phyloP scores from a whole-genome alignment of 805 yeast species.

The Kazachstania bromeliacearum region DNA sequence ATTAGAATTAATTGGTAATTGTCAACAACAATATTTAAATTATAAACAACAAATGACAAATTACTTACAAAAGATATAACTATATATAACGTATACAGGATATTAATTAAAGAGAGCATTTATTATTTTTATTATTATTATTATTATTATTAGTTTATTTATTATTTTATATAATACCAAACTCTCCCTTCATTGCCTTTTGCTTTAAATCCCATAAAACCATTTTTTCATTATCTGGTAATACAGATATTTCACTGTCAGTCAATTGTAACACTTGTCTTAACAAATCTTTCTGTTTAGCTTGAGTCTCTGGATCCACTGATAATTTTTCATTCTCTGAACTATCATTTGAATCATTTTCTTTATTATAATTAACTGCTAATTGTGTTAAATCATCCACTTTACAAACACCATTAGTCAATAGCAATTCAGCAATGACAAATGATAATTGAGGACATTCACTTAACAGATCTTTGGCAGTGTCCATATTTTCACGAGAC shows the following conservation, averaged over 20 bases:
- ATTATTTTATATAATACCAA: slow-evolving; percentile 13
- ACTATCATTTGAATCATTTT: slow-evolving; percentile 12
- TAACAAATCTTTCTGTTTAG: slow-evolving; percentile 38
- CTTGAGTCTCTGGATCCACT: slow-evolving; percentile 19
- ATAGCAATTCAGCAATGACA: slow-evolving; percentile 68
- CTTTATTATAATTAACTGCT: slow-evolving; percentile 24
- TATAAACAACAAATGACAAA: slow-evolving; percentile 17
- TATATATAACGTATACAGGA: too few relatives aligned
- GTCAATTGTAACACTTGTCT: slow-evolving; percentile 43
- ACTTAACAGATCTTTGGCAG: slow-evolving; percentile 50
- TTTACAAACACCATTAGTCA: slow-evolving; percentile 30
- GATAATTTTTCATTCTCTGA: slow-evolving; percentile 7
- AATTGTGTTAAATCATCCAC: slow-evolving; percentile 29
- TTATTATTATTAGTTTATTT: not conserved
- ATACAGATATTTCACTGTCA: slow-evolving; percentile 40
- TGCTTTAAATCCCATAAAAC: slow-evolving; percentile 31
- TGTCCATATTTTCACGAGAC: slow-evolving; percentile 45
- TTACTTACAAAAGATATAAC: slow-evolving; percentile 11
- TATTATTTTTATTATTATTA: too few relatives aligned
- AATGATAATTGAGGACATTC: slow-evolving; percentile 75
- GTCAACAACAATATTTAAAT: slow-evolving; percentile 29
- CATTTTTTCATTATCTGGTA: slow-evolving; percentile 44
- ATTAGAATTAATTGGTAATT: slow-evolving; percentile 23
- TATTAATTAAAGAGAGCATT: too few relatives aligned
- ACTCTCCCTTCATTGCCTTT: slow-evolving; percentile 29